Evolutionary conservation across 2,329 filamentous ascomycete genomes (phyloP).

Genomic region (Penicillium sp.): DNA sequence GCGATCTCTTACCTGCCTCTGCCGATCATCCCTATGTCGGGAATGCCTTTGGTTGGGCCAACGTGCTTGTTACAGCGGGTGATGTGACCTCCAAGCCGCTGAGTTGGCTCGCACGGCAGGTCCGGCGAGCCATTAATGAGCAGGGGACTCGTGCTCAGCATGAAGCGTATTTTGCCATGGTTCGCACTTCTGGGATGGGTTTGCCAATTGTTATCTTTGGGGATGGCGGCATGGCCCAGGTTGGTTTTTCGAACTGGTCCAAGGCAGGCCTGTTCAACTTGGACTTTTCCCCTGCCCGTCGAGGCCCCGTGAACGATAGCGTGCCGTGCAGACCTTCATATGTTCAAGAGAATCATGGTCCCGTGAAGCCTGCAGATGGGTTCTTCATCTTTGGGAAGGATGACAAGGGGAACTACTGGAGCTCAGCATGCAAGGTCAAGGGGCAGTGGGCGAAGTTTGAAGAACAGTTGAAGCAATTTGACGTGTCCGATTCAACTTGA

Average conservation of each 20-base stretch:
- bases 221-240: not conserved
- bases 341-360: not conserved
- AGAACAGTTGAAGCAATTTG: constrained; percentile 14
- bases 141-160: constrained; percentile 20
- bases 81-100: constrained; percentile 14
- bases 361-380: not conserved
- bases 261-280: not conserved
- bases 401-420: constrained; percentile 20
- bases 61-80: constrained; percentile 13
- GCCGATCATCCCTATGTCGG: constrained; percentile 15
- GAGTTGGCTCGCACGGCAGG: constrained; percentile 17
- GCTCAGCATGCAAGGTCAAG: constrained; percentile 18
- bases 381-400: not conserved
- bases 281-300: not conserved
- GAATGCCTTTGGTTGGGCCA: constrained; percentile 20
- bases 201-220: not conserved
- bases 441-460: constrained; percentile 18
- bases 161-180: not conserved
- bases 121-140: constrained; percentile 16
- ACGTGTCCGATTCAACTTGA: not conserved
- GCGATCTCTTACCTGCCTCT: constrained; percentile 15
- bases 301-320: not conserved
- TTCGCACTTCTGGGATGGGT: not conserved
- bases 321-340: not conserved
- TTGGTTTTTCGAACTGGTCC: not conserved